A percentile compares a stretch with the other conserved stretches of the same genome.
Conservation (phyloP, 192 early-diverging fungal species). For the Podila minutissima region DNA sequence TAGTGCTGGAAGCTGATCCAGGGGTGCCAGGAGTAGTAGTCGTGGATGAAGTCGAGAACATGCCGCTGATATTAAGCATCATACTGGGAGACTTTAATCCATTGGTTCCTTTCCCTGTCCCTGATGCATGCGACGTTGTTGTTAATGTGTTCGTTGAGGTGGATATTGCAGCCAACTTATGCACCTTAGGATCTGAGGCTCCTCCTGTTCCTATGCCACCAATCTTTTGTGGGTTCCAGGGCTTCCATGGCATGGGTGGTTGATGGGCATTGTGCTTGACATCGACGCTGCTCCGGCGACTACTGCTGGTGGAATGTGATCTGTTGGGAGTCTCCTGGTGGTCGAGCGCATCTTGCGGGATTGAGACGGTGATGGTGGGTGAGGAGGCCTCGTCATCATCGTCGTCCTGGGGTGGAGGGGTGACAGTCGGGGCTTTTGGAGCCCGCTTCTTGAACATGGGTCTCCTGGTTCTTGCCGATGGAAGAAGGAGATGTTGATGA, state of each 20-base stretch:
- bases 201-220: neutral
- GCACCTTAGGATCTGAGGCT: neutral
- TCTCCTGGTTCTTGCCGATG: neutral
- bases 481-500: neutral
- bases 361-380: conserved; percentile 44
- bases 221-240: neutral
- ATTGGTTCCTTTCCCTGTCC: conserved; percentile 13
- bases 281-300: conserved; percentile 10
- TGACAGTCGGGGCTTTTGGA: conserved; percentile 5
- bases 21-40: neutral
- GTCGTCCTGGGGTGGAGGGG: conserved; percentile 1
- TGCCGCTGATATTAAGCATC: conserved; percentile 3
- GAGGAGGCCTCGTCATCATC: conserved; percentile 12
- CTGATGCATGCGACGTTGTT: conserved; percentile 13
- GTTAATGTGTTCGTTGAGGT: neutral
- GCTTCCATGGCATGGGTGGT: neutral
- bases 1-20: neutral
- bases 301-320: neutral
- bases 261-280: neutral
- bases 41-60: neutral
- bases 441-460: conserved; percentile 46
- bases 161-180: neutral
- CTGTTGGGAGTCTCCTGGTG: neutral
- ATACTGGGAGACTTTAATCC: neutral
- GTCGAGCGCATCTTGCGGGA: conserved; percentile 25